These are phyloP conservation scores for Mycocalia duriaeana DNA, from an alignment of 1,284 basidiomycete genomes.

Conservation along the genomic window DNA sequence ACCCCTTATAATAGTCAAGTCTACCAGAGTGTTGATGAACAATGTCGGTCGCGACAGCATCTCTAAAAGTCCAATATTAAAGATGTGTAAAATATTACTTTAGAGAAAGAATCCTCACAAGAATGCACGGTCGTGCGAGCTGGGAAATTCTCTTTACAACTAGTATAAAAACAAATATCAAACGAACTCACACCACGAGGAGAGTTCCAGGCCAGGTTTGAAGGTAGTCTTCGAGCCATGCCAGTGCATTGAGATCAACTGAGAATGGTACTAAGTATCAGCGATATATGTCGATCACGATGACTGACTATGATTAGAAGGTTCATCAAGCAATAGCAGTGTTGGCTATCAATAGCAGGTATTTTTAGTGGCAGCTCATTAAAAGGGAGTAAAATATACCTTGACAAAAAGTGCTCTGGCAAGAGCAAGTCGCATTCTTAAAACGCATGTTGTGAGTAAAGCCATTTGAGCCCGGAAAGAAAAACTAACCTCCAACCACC, in stretches of 20 bases:
- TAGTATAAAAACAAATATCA: slow-evolving; percentile 5
- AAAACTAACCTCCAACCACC: slow-evolving; percentile 85
- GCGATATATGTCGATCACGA: neutral
- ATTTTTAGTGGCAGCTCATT: neutral
- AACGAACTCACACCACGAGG: slow-evolving; percentile 76
- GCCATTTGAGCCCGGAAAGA: slow-evolving; percentile 7
- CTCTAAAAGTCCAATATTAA: slow-evolving; percentile 36
- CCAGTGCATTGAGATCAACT: slow-evolving; percentile 80
- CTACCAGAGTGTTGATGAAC: slow-evolving; percentile 94
- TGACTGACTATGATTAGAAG: slow-evolving; percentile 88
- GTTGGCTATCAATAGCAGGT: slow-evolving; percentile 44
- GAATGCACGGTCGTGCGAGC: slow-evolving; percentile 98
- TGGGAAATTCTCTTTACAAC: slow-evolving; percentile 20
- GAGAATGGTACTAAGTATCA: slow-evolving; percentile 2
- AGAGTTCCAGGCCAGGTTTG: slow-evolving; percentile 95
- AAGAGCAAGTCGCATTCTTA: slow-evolving; percentile 78
- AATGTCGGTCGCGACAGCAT: slow-evolving; percentile 94
- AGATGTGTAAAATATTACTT: too few species aligned
- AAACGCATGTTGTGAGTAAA: slow-evolving; percentile 3
- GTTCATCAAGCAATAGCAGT: slow-evolving; percentile 87
- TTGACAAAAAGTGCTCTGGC: slow-evolving; percentile 94
- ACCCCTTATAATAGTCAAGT: slow-evolving; percentile 93
- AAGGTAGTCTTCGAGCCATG: slow-evolving; percentile 92
- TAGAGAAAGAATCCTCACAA: slow-evolving; percentile 54
- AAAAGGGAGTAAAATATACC: slow-evolving; percentile 32